phyloP scores from a whole-genome alignment of 83 land plant species.

The Thuja plicata region DNA sequence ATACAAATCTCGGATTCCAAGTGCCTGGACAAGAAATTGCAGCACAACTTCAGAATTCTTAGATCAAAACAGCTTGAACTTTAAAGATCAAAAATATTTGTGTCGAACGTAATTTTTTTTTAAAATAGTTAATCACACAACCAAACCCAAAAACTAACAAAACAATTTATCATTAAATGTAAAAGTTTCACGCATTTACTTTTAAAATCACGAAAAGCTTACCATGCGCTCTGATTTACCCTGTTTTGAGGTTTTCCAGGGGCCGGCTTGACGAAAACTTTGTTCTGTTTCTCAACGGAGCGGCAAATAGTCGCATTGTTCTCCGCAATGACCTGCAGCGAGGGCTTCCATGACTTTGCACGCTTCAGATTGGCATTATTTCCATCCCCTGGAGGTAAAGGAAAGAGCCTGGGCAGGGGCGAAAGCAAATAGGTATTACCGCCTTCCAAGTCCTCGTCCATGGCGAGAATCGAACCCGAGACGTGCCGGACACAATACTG shows the following conservation, averaged over 20 bases:
- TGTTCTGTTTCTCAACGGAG: background rate
- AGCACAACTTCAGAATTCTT: background rate
- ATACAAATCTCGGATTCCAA: background rate
- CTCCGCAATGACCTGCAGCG: background rate
- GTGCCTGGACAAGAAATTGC: background rate
- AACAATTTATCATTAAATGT: too few relatives aligned
- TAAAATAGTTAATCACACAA: too few relatives aligned
- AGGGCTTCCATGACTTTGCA: background rate
- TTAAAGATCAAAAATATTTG: too few relatives aligned
- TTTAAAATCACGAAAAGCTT: background rate
- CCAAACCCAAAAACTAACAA: too few relatives aligned
- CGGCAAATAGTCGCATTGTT: background rate
- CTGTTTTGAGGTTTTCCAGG: background rate
- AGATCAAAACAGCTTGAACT: background rate
- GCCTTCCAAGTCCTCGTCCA: background rate
- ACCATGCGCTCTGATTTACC: background rate
- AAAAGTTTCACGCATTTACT: background rate
- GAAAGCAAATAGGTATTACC: background rate
- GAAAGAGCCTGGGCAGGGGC: background rate
- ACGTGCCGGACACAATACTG: background rate
- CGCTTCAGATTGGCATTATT: background rate
- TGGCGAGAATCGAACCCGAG: slow-evolving; percentile 5
- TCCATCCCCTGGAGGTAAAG: background rate
- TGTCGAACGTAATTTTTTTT: too few relatives aligned
- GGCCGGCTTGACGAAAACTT: background rate